Percentiles rank a stretch among this genome's conserved stretches.
phyloP scores from a whole-genome alignment of 768 basidiomycete genomes.

The Pholiota molesta region DNA sequence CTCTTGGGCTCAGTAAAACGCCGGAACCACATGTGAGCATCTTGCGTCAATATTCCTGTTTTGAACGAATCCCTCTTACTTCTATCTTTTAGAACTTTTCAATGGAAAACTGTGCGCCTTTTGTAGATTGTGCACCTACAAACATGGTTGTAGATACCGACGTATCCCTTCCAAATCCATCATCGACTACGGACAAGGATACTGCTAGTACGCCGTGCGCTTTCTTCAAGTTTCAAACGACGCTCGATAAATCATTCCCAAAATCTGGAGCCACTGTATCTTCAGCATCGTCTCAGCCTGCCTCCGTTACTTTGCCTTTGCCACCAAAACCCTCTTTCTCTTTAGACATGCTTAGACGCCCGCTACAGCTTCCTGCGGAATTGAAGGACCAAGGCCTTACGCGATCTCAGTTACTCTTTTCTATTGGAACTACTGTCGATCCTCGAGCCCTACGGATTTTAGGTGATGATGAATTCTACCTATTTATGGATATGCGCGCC shows the following conservation, averaged over 20 bases:
- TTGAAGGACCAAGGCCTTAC: not conserved
- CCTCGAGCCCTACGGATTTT: not conserved
- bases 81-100: no score
- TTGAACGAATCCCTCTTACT: no score
- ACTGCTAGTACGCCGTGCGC: not conserved
- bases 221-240: not conserved
- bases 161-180: not conserved
- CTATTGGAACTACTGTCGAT: not conserved
- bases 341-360: not conserved
- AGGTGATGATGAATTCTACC: constrained; percentile 5
- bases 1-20: no score
- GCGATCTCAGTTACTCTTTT: constrained; percentile 10
- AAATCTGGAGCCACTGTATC: no score
- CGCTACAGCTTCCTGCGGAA: not conserved
- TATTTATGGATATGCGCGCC: constrained; percentile 15
- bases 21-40: not conserved
- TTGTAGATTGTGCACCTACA: not conserved
- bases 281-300: no score
- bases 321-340: no score
- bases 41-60: not conserved
- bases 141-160: not conserved
- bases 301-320: not conserved
- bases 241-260: no score
- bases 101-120: not conserved
- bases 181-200: not conserved